Percentiles rank a stretch among this genome's conserved stretches.
Conservation (phyloP, 805 yeast species). For the Cyberlindnera lachancei region DNA sequence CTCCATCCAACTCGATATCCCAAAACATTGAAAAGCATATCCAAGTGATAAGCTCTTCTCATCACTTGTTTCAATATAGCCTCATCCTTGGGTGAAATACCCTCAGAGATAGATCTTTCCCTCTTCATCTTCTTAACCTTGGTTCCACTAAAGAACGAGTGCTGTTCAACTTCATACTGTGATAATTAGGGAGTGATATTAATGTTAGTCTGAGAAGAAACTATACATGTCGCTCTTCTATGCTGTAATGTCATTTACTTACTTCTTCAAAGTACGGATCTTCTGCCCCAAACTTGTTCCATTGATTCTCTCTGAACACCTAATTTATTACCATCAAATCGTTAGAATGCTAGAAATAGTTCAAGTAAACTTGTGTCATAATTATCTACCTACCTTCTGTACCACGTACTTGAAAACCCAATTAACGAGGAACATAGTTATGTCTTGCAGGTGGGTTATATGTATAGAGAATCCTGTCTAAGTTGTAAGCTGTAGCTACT, state of each 20-base stretch:
- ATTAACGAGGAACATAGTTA: slow-evolving; percentile 13
- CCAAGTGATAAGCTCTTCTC: slow-evolving; percentile 59
- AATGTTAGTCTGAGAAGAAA: neutral
- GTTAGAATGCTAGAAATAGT: no score
- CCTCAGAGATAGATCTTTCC: slow-evolving; percentile 42
- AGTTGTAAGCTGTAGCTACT: no score
- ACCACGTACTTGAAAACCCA: slow-evolving; percentile 18
- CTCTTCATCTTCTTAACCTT: slow-evolving; percentile 15
- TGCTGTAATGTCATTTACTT: slow-evolving; percentile 6
- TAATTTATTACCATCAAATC: no score
- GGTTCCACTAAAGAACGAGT: slow-evolving; percentile 14
- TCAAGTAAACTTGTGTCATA: no score
- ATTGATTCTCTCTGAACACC: slow-evolving; percentile 26
- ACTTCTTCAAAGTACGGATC: slow-evolving; percentile 36
- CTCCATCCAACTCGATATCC: slow-evolving; percentile 68
- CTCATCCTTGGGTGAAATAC: slow-evolving; percentile 46
- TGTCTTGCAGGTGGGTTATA: no score
- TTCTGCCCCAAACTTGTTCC: slow-evolving; percentile 33
- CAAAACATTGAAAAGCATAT: slow-evolving; percentile 52
- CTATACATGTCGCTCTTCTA: neutral
- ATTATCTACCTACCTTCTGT: slow-evolving; percentile 19
- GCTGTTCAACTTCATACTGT: slow-evolving; percentile 18
- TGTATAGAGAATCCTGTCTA: no score
- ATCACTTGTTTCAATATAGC: slow-evolving; percentile 42
- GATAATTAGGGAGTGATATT: no score